Conservation (phyloP, 108 stramenopile species). For the Epithemia pelagica region DNA sequence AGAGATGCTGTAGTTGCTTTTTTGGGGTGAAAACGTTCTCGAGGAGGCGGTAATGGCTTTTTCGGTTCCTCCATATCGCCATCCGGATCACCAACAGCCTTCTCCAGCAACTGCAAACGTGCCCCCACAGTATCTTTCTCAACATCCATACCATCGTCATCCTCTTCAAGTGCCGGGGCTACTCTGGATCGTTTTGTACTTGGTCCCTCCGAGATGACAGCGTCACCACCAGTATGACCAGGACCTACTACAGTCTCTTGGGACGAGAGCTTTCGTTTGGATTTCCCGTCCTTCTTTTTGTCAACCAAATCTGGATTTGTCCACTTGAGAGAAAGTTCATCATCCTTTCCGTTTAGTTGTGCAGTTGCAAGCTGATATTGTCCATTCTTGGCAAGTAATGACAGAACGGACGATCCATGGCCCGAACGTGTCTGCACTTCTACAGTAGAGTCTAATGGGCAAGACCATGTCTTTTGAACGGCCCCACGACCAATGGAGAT, state of each 20-base stretch:
- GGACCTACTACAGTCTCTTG: slow-evolving; percentile 34
- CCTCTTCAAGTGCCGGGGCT: slow-evolving; percentile 10
- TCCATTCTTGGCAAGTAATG: slow-evolving; percentile 2
- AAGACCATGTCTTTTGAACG: neutral
- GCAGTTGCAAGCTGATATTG: neutral
- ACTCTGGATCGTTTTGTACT: slow-evolving; percentile 18
- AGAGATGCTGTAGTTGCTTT: slow-evolving; percentile 53
- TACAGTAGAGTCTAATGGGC: neutral
- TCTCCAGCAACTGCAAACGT: slow-evolving; percentile 34
- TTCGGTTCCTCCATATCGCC: neutral
- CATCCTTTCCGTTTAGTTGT: neutral
- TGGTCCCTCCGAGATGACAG: slow-evolving; percentile 9
- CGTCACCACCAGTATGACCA: slow-evolving; percentile 48
- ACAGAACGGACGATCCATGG: slow-evolving; percentile 1
- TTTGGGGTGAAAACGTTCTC: slow-evolving; percentile 25
- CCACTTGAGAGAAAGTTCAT: slow-evolving; percentile 14
- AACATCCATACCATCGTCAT: slow-evolving; percentile 24
- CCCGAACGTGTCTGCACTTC: neutral
- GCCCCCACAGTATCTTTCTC: slow-evolving; percentile 35
- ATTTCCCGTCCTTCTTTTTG: slow-evolving; percentile 4
- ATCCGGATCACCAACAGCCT: slow-evolving; percentile 17
- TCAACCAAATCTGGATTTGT: neutral
- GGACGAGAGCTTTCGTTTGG: slow-evolving; percentile 1
- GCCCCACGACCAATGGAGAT: neutral
- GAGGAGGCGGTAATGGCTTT: neutral